phyloP scores from a whole-genome alignment of 345 rosid genomes.

The Syzygium aromaticum region DNA sequence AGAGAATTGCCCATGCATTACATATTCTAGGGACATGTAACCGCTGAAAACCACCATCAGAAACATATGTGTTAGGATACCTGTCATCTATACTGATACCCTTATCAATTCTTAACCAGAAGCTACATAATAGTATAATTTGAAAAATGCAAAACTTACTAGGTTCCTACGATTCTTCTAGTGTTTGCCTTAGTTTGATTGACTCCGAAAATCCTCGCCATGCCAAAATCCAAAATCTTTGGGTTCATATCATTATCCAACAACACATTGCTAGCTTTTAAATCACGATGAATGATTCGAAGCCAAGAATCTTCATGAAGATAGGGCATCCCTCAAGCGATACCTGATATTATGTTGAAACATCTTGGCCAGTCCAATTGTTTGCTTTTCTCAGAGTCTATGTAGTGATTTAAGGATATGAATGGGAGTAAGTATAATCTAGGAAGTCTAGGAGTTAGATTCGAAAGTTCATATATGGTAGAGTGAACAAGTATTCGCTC shows the following conservation, averaged over 20 bases:
- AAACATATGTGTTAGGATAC: neutral
- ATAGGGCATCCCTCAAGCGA: slow-evolving; percentile 34
- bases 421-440: neutral
- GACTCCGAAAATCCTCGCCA: slow-evolving; percentile 29
- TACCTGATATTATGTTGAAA: slow-evolving; percentile 24
- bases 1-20: no score
- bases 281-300: slow-evolving; percentile 36
- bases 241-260: slow-evolving; percentile 31
- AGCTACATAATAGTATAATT: neutral
- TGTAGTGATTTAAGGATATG: neutral
- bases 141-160: slow-evolving; percentile 13
- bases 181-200: slow-evolving; percentile 28
- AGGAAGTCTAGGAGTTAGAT: neutral
- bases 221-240: slow-evolving; percentile 39
- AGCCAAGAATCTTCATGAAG: slow-evolving; percentile 38
- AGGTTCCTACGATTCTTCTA: slow-evolving; percentile 34
- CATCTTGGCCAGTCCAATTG: neutral
- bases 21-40: no score
- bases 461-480: neutral
- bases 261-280: slow-evolving; percentile 35
- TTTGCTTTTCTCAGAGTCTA: neutral
- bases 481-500: neutral
- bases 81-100: neutral
- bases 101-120: neutral
- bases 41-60: no score